A percentile compares a stretch with the other conserved stretches of the same genome.
Evolutionary conservation across 2,329 filamentous ascomycete genomes (phyloP).

Genomic region (Periconia sp.): DNA sequence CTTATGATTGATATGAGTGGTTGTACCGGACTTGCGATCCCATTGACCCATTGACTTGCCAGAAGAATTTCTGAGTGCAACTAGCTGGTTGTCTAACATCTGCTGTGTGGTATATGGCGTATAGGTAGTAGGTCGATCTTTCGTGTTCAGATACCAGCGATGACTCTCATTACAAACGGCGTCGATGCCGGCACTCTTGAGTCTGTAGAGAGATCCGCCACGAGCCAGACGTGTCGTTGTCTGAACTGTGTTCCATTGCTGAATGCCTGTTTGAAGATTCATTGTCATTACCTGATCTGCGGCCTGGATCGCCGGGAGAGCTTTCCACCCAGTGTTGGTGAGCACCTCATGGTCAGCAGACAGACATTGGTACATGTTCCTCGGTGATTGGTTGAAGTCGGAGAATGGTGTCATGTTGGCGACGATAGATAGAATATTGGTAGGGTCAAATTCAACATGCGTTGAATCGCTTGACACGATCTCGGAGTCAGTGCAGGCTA

Average conservation of each 20-base stretch:
- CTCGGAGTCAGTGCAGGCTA: slow-evolving; percentile 88
- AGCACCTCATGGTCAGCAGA: slow-evolving; percentile 6
- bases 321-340: slow-evolving; percentile 5
- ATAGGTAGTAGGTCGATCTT: slow-evolving; percentile 9
- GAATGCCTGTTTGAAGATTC: slow-evolving; percentile 7
- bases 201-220: slow-evolving; percentile 8
- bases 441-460: slow-evolving; percentile 92
- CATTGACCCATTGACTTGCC: slow-evolving; percentile 5
- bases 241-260: slow-evolving; percentile 11
- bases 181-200: slow-evolving; percentile 7
- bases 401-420: slow-evolving; percentile 99
- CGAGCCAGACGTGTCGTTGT: slow-evolving; percentile 8
- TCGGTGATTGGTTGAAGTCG: slow-evolving; percentile 96
- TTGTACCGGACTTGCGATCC: slow-evolving; percentile 6
- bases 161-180: slow-evolving; percentile 8
- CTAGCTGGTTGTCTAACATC: slow-evolving; percentile 8
- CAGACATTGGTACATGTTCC: slow-evolving; percentile 82
- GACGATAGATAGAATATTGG: slow-evolving; percentile 95
- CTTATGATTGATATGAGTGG: slow-evolving; percentile 9
- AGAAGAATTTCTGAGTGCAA: slow-evolving; percentile 5
- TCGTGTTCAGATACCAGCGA: slow-evolving; percentile 10
- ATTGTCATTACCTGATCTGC: slow-evolving; percentile 10
- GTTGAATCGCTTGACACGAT: slow-evolving; percentile 87
- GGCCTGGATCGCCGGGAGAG: slow-evolving; percentile 5
- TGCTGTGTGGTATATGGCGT: slow-evolving; percentile 10